These are phyloP conservation scores for Coffea eugenioides DNA, from an alignment of 257 asterid genomes.

Conservation along the genomic window DNA sequence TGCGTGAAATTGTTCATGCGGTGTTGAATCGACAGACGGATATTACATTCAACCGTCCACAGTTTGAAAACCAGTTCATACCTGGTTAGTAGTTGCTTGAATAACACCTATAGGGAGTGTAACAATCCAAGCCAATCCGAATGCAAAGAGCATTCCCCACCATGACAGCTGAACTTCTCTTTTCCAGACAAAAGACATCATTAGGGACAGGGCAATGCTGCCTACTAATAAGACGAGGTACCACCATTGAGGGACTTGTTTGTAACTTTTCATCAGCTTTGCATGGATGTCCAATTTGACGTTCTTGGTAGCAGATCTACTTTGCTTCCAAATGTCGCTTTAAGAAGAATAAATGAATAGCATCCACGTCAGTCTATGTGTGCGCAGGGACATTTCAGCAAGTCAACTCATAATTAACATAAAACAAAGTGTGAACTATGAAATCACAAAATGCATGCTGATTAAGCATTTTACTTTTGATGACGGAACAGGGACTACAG, in stretches of 20 bases:
- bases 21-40: not conserved
- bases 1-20: not conserved
- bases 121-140: constrained; percentile 74
- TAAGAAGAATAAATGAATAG: too few relatives aligned
- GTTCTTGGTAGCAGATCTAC: constrained; percentile 69
- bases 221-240: constrained; percentile 58
- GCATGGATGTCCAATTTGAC: constrained; percentile 67
- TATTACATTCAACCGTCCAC: not conserved
- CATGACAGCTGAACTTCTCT: constrained; percentile 80
- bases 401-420: not conserved
- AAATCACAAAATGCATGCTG: not conserved
- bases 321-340: constrained; percentile 88
- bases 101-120: constrained; percentile 93
- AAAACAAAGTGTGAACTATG: not conserved
- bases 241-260: constrained; percentile 96
- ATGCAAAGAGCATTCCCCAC: constrained; percentile 94
- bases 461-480: not conserved
- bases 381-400: too few relatives aligned
- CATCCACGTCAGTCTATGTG: not conserved
- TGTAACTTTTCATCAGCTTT: constrained; percentile 76
- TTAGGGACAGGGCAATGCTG: constrained; percentile 58
- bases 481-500: not conserved
- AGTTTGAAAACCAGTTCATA: constrained; percentile 5
- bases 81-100: constrained; percentile 97
- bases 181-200: constrained; percentile 80